phyloP scores from a whole-genome alignment of 2,329 filamentous ascomycete species.

The Fusarium sp. region DNA sequence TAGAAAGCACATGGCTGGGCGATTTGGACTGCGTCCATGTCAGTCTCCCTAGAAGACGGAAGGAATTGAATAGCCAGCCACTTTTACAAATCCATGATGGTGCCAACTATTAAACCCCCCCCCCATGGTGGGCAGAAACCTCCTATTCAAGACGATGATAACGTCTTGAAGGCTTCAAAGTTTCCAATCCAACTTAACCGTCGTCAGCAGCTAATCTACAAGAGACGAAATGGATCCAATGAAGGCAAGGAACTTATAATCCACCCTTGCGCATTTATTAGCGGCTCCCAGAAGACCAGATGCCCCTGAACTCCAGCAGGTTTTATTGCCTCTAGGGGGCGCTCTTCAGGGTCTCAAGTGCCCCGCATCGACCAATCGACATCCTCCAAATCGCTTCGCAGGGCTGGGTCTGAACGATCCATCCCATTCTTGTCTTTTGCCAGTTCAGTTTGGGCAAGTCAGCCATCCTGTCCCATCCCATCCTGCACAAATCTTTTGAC shows the following conservation, averaged over 20 bases:
- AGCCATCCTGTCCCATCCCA: slow-evolving; percentile 24
- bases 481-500: neutral
- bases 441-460: slow-evolving; percentile 4
- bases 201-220: neutral
- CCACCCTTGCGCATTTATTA: slow-evolving; percentile 1
- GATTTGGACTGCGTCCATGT: neutral
- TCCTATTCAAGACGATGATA: neutral
- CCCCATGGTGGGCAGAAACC: neutral
- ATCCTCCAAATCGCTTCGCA: slow-evolving; percentile 37
- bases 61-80: neutral
- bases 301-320: slow-evolving; percentile 11
- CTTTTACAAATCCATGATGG: neutral
- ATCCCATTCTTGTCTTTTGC: neutral
- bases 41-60: neutral
- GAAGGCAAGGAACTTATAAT: neutral
- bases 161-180: neutral
- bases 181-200: neutral
- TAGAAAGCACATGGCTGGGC: neutral
- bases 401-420: slow-evolving; percentile 22
- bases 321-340: slow-evolving; percentile 21
- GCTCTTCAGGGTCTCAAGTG: slow-evolving; percentile 28
- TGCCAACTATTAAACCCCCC: neutral
- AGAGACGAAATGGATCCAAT: neutral
- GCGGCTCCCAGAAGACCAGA: neutral
- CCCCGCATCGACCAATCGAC: slow-evolving; percentile 41